phyloP scores from a whole-genome alignment of 2,329 filamentous ascomycete genomes.

The Fusarium chaquense region DNA sequence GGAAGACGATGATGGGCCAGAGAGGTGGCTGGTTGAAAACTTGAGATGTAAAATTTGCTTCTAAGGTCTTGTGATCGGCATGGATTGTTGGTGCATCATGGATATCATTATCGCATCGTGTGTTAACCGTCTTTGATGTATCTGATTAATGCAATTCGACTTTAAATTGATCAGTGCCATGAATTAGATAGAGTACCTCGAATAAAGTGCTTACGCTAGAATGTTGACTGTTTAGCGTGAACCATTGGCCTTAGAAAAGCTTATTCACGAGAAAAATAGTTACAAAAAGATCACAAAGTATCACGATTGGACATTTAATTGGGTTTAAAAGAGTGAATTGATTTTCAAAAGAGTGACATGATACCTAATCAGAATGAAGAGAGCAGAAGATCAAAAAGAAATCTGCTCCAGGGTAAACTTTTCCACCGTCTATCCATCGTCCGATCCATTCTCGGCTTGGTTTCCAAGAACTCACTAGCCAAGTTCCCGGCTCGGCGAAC shows the following conservation, averaged over 20 bases:
- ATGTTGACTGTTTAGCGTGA: neutral
- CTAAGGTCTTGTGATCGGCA: too few relatives aligned
- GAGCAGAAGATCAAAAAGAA: neutral
- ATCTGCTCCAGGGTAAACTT: neutral
- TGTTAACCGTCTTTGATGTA: neutral
- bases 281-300: neutral
- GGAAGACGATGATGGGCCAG: neutral
- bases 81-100: neutral
- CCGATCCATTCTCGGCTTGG: neutral
- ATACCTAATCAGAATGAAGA: neutral
- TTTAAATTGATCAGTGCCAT: neutral
- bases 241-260: too few relatives aligned
- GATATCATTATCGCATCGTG: neutral
- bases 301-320: neutral
- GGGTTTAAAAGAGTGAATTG: neutral
- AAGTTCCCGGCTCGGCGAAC: neutral
- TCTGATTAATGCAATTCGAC: neutral
- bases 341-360: neutral
- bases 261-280: neutral
- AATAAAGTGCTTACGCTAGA: neutral
- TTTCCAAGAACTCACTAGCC: neutral
- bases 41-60: neutral
- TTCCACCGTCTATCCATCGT: neutral
- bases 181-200: neutral
- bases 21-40: neutral